These are phyloP conservation scores for Daldinia sp. DNA, from an alignment of 2,329 filamentous ascomycete genomes.

Conservation along the genomic window DNA sequence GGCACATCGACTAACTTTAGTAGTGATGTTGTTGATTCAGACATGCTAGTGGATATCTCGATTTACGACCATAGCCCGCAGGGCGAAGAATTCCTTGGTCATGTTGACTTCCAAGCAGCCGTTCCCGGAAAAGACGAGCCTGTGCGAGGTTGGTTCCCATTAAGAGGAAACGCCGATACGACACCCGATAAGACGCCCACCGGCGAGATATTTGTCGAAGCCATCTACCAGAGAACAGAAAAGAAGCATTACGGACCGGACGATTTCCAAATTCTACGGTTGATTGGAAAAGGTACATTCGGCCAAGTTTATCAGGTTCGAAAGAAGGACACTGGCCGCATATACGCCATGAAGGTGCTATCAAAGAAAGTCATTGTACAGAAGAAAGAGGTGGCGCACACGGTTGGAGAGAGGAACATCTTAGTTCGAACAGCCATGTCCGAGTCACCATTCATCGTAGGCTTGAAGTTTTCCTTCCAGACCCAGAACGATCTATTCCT, in stretches of 20 bases:
- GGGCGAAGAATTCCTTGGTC: constrained; percentile 91
- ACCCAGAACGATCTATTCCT: constrained; percentile 96
- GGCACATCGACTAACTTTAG: constrained; percentile 37
- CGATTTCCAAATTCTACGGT: constrained; percentile 94
- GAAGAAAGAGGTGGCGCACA: constrained; percentile 99
- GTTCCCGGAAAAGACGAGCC: constrained; percentile 74
- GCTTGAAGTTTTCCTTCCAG: constrained; percentile 98
- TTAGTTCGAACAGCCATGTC: constrained; percentile 94
- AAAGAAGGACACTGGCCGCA: constrained; percentile 94
- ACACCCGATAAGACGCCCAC: constrained; percentile 78
- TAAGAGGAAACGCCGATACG: constrained; percentile 81
- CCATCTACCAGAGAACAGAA: constrained; percentile 86
- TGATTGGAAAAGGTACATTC: constrained; percentile 98
- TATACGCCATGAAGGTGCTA: constrained; percentile 99
- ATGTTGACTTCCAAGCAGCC: constrained; percentile 82
- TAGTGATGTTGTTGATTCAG: constrained; percentile 92
- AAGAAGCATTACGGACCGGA: constrained; percentile 93
- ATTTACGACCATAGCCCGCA: constrained; percentile 86
- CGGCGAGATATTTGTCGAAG: constrained; percentile 89
- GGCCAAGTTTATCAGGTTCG: constrained; percentile 98
- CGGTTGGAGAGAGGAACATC: constrained; percentile 96
- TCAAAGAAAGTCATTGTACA: constrained; percentile 99
- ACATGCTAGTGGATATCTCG: constrained; percentile 91
- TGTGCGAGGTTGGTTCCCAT: constrained; percentile 85
- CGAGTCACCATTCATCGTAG: constrained; percentile 97